Base-by-base conservation (phyloP, 108 stramenopile species). In the Conticribra weissflogii region DNA sequence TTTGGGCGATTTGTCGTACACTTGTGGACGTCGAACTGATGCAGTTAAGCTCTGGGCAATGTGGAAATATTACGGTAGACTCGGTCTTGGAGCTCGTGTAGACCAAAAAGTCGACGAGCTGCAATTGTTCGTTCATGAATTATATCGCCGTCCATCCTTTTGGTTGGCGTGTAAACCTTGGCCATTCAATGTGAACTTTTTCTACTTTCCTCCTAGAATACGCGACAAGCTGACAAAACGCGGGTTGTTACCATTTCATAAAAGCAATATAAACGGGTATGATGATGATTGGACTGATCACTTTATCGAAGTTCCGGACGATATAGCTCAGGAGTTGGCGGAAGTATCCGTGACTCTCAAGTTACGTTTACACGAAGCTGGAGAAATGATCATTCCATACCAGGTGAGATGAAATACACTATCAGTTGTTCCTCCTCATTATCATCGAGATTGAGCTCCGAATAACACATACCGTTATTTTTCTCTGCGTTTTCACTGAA, bases 181-280 rank as follows among this genome's bases (percentile, higher is more conserved):
- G 80, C 68, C 81, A 3, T 84, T 84, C 52, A 87, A 87, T 72
- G 78, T 86, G 24, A 82, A 82, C 52, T 86, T 86, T 66, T 84
- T 77, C 57, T 86, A 81, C 70, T 55, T 86, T n/a, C 85, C 83
- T 12, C 57, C 61, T 46, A 72, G 83, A 53, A 79, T 85, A 74
- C 71, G 81, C 22, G 23, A 30, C 1, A 22, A 58, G 21, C 32
- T 82, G 22, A 54, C 34, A 21, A 47, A 44, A 36, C 32, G 70
- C 8, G 66, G 60, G 18, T n/a, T n/a, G n/a, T n/a, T n/a, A n/a
- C n/a, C n/a, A n/a, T n/a, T n/a, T n/a, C n/a, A 52, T 83, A 28
- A 16, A 51, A 18, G n/a, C 22, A 1, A 17, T 0, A n/a, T 4
- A 3, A 3, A 14, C 14, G 41, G 4, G 62, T 3, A 49, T 25